Evolutionary conservation across 1,139 yeast species (phyloP), one percentile per base, ranked within the genome.

Genomic region (Pichia sp.): DNA sequence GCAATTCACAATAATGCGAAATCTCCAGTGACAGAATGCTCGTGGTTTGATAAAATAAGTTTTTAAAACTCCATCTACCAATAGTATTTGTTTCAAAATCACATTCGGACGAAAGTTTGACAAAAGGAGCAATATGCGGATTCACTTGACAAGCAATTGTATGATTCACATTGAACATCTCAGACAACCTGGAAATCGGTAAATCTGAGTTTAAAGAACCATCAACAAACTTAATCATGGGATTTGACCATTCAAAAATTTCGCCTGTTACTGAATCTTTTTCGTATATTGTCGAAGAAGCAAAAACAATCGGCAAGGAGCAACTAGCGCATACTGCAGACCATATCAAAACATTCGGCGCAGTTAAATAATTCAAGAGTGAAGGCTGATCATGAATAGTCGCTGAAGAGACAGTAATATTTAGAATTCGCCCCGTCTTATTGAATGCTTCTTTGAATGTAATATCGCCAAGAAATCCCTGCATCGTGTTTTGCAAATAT

Each of bases 241-340:
- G 76, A 44, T 88, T 86, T 50, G 84, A 82, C 98, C 98, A 92
- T 54, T 82, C 81, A 45, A 75, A 77, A 7, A 78, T 69, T 47
- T 73, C 75, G 26, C 81, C 81, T 0, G 95, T 85, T 46, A 70
- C 70, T 2, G 85, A 78, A 54, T 85, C 81, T 62, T 87, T 88
- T 54, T 92, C 97, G 57, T 82, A 81, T 38, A 92, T 79, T 1
- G 92, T 81, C 31, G 88, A 81, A 1, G 95, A 82, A 0, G 95
- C 85, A 61, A 92, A 94, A 2, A 92, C 73, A 1, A 95, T 85
- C 0, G 99, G 98, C 28, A 92, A 73, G 0, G 97, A 82, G 63
- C 98, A 92, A 37, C 96, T 85, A 1, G 97, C 97, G 65, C 97
- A 88, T 1, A 92, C 97, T 0, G 97, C 98, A 1, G 96, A 86